These are phyloP conservation scores for Plantago major DNA, from an alignment of 257 asterid species.

Conservation along the genomic window DNA sequence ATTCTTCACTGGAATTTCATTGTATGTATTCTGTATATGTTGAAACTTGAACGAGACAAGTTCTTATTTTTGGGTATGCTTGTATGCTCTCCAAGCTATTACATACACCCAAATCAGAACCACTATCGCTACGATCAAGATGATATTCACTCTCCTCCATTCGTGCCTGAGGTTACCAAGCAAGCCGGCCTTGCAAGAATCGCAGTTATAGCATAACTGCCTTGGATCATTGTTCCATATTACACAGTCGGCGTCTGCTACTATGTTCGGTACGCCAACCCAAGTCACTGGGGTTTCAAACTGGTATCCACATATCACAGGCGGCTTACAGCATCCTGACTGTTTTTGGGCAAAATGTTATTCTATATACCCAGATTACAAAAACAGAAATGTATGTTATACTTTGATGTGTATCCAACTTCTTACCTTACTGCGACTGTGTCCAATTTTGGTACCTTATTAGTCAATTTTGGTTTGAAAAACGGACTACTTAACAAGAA, in stretches of 20 bases:
- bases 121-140: constrained; percentile 67
- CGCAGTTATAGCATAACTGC: constrained; percentile 70
- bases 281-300: constrained; percentile 54
- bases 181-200: constrained; percentile 82
- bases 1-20: background rate
- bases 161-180: constrained; percentile 69
- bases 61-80: constrained; percentile 66
- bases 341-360: constrained; percentile 17
- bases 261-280: constrained; percentile 51
- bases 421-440: no score
- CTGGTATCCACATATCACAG: constrained; percentile 66
- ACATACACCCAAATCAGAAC: constrained; percentile 66
- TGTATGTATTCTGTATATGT: background rate
- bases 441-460: no score
- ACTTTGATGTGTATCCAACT: background rate
- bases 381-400: background rate
- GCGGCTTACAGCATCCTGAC: constrained; percentile 97
- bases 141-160: constrained; percentile 70
- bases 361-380: no score
- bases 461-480: no score
- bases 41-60: constrained; percentile 33
- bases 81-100: constrained; percentile 77
- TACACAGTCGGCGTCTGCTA: constrained; percentile 50
- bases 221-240: constrained; percentile 69
- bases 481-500: no score